Evolutionary conservation across 1,139 yeast genomes (phyloP).

Genomic region (Saccharomycopsis hybrid): DNA sequence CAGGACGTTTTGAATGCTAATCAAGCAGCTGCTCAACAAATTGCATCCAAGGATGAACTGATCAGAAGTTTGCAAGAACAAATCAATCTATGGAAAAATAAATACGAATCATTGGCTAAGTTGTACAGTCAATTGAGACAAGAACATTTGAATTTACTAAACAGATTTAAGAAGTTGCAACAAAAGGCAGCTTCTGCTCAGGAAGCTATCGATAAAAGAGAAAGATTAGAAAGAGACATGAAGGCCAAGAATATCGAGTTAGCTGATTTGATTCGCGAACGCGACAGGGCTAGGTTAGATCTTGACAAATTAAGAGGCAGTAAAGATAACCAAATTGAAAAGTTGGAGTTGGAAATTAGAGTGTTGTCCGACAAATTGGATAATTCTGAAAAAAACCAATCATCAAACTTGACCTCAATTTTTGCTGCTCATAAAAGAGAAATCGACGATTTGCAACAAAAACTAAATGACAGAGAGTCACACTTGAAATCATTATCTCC

Average conservation of each 20-base stretch:
- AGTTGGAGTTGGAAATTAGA: constrained; percentile 58
- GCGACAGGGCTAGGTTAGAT: constrained; percentile 84
- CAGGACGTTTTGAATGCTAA: constrained; percentile 59
- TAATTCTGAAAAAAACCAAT: constrained; percentile 60
- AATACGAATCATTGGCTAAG: constrained; percentile 86
- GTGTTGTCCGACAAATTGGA: constrained; percentile 54
- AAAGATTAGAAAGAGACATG: constrained; percentile 74
- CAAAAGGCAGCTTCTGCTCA: constrained; percentile 91
- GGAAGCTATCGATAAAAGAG: constrained; percentile 82
- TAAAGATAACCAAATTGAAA: constrained; percentile 63
- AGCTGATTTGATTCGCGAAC: constrained; percentile 83
- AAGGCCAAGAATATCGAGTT: constrained; percentile 82
- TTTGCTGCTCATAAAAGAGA: constrained; percentile 59
- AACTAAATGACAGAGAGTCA: constrained; percentile 32
- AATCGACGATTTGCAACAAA: constrained; percentile 37
- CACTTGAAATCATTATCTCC: constrained; percentile 24
- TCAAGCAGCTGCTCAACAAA: constrained; percentile 64
- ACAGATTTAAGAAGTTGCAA: constrained; percentile 77
- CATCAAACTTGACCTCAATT: constrained; percentile 56
- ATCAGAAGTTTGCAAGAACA: constrained; percentile 68
- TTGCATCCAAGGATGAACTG: constrained; percentile 73
- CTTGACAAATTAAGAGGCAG: constrained; percentile 65
- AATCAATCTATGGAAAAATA: constrained; percentile 70
- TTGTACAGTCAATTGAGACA: constrained; percentile 86
- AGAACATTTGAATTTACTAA: constrained; percentile 77